A percentile compares a stretch with the other conserved stretches of the same genome.
Evolutionary conservation across 495 filamentous ascomycete genomes (phyloP).

Genomic region (Aspergillus avenaceus): DNA sequence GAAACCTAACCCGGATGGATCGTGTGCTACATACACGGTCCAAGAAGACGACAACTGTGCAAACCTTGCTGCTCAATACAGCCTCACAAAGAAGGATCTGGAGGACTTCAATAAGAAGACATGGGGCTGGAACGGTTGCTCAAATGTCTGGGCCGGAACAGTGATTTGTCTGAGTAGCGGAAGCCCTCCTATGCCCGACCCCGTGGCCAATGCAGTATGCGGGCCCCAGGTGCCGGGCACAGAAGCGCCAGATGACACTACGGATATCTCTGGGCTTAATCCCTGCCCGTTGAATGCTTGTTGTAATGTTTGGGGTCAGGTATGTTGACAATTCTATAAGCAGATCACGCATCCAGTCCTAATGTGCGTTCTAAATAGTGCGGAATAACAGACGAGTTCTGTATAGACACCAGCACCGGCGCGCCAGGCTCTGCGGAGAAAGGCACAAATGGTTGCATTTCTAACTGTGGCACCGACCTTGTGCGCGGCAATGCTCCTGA

Average conservation of each 20-base stretch:
- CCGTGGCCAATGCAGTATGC: slow-evolving; percentile 30
- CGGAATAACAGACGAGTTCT: slow-evolving; percentile 38
- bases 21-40: slow-evolving; percentile 32
- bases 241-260: slow-evolving; percentile 1
- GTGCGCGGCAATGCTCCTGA: slow-evolving; percentile 14
- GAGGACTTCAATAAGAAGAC: slow-evolving; percentile 27
- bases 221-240: slow-evolving; percentile 41
- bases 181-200: slow-evolving; percentile 37
- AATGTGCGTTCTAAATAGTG: no score
- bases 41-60: slow-evolving; percentile 26
- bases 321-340: no score
- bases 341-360: no score
- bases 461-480: slow-evolving; percentile 42
- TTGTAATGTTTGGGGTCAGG: slow-evolving; percentile 27
- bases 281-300: slow-evolving; percentile 22
- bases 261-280: slow-evolving; percentile 15
- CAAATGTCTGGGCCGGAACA: slow-evolving; percentile 13
- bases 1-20: slow-evolving; percentile 34
- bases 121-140: slow-evolving; percentile 50
- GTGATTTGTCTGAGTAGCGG: slow-evolving; percentile 48
- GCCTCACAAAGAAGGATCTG: slow-evolving; percentile 25
- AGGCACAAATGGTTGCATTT: slow-evolving; percentile 42
- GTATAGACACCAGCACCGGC: slow-evolving; percentile 25
- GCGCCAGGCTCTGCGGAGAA: slow-evolving; percentile 32
- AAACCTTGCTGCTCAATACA: slow-evolving; percentile 19